Conservation (phyloP, 345 rosid species). For the Arabis alpina region DNA sequence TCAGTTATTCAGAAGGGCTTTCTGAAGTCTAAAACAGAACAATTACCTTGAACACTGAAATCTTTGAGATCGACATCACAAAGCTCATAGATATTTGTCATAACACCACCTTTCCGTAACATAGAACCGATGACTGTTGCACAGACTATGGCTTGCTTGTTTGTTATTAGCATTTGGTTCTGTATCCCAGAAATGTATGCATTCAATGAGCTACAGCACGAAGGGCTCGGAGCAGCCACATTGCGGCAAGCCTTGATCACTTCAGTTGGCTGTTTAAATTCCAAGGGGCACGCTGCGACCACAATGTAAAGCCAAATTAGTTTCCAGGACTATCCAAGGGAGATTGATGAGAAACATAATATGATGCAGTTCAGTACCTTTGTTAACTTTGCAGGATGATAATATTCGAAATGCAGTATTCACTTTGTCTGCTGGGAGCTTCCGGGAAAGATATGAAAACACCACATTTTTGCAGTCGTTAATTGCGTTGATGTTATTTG, state of each 20-base stretch:
- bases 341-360: constrained; percentile 13
- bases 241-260: constrained; percentile 86
- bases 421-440: constrained; percentile 68
- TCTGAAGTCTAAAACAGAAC: constrained; percentile 10
- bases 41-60: constrained; percentile 87
- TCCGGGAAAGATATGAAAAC: constrained; percentile 74
- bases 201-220: constrained; percentile 90
- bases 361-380: constrained; percentile 51
- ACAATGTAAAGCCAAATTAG: constrained; percentile 22
- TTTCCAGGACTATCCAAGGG: not conserved
- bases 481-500: constrained; percentile 57
- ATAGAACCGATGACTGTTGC: constrained; percentile 82
- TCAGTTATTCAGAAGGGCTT: not conserved
- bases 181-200: constrained; percentile 80
- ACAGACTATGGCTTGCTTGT: constrained; percentile 94
- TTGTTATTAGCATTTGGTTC: constrained; percentile 93
- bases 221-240: constrained; percentile 88
- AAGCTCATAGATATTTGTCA: constrained; percentile 87
- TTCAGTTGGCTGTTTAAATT: constrained; percentile 73
- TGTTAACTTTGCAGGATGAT: constrained; percentile 92
- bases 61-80: constrained; percentile 97
- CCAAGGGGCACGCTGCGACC: constrained; percentile 90
- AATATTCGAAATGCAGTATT: constrained; percentile 75
- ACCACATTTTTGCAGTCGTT: constrained; percentile 88
- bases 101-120: constrained; percentile 82